These are phyloP conservation scores for Stylosanthes scabra DNA, from an alignment of 331 rosid species.

Conservation along the genomic window DNA sequence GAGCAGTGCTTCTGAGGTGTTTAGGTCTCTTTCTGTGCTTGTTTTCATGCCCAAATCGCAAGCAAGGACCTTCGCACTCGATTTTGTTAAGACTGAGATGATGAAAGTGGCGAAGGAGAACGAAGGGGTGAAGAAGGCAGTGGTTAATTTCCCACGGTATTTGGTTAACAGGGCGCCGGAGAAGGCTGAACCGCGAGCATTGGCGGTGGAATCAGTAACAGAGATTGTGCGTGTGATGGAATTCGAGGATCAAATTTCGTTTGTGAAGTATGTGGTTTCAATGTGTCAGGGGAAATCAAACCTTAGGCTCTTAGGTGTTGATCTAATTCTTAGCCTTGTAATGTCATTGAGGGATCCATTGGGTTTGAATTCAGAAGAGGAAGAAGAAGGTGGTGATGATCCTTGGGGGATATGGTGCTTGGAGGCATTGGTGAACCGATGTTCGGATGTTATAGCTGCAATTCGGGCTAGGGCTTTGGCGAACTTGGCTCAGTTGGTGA, in stretches of 20 bases:
- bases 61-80: conserved; percentile 66
- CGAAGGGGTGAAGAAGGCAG: conserved; percentile 68
- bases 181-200: conserved; percentile 77
- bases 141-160: conserved; percentile 75
- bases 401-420: conserved; percentile 73
- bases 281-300: conserved; percentile 75
- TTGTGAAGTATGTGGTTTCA: conserved; percentile 73
- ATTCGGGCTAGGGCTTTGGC: conserved; percentile 86
- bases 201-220: conserved; percentile 81
- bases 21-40: conserved; percentile 60
- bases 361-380: conserved; percentile 53
- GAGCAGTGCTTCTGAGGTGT: conserved; percentile 70
- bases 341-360: conserved; percentile 60
- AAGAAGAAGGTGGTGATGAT: conserved; percentile 47
- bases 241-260: conserved; percentile 63
- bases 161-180: conserved; percentile 80
- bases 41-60: conserved; percentile 69
- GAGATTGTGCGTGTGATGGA: conserved; percentile 66
- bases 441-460: conserved; percentile 68
- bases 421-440: conserved; percentile 79
- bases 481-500: conserved; percentile 75
- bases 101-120: conserved; percentile 30
- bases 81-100: conserved; percentile 54
- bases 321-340: conserved; percentile 66
- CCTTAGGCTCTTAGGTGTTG: conserved; percentile 81